phyloP scores from a whole-genome alignment of 2,329 filamentous ascomycete genomes.

The Plenodomus lindquistii region DNA sequence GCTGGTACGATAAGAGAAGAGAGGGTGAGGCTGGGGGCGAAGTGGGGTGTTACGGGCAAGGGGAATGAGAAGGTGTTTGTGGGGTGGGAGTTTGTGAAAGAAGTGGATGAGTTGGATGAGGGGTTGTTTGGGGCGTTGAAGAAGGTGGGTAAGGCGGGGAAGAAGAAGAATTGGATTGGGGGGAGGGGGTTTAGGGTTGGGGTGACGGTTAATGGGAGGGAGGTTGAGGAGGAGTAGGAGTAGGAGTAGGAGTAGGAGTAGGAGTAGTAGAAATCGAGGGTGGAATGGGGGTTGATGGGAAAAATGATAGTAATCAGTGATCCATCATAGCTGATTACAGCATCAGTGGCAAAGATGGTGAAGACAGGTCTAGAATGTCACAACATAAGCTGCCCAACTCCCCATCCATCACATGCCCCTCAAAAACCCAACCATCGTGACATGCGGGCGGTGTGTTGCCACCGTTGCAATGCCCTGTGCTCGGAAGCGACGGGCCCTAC shows the following conservation, averaged over 20 bases:
- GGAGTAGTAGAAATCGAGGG: background rate
- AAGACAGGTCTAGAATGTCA: constrained; percentile 10
- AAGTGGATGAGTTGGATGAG: constrained; percentile 38
- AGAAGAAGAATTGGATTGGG: constrained; percentile 46
- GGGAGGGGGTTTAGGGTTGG: constrained; percentile 34
- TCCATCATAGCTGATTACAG: background rate
- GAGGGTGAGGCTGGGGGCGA: constrained; percentile 27
- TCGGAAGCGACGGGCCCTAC: constrained; percentile 14
- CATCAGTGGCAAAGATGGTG: constrained; percentile 23
- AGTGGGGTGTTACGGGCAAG: constrained; percentile 34
- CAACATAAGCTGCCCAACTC: constrained; percentile 9
- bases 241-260: background rate
- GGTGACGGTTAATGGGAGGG: constrained; percentile 33
- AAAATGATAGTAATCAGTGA: no score
- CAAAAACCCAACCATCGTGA: constrained; percentile 25
- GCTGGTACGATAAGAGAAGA: constrained; percentile 56
- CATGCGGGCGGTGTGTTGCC: constrained; percentile 30
- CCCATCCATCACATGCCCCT: constrained; percentile 3
- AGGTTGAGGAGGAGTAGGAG: constrained; percentile 20
- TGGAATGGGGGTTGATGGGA: no score
- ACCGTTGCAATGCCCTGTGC: constrained; percentile 9
- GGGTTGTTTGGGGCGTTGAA: constrained; percentile 33
- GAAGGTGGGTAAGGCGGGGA: constrained; percentile 43
- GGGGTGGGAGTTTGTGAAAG: constrained; percentile 29
- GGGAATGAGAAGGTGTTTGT: constrained; percentile 35